These are phyloP conservation scores for Fagopyrum tataricum DNA, from an alignment of 148 eudicot species.

Conservation along the genomic window DNA sequence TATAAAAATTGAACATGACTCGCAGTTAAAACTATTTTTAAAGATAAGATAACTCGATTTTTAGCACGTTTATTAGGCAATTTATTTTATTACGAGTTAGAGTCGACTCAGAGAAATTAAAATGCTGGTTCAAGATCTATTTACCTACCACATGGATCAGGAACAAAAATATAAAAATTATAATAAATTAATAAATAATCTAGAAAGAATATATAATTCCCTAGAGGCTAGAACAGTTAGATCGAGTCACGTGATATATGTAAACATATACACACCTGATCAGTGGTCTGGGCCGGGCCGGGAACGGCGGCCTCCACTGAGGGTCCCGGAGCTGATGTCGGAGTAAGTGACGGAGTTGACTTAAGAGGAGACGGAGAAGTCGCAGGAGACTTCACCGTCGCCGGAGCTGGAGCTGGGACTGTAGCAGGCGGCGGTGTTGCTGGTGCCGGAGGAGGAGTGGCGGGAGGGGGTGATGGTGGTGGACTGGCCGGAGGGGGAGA, in stretches of 20 bases:
- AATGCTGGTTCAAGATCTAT: too few species aligned
- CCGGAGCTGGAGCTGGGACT: background rate
- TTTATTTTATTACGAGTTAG: too few species aligned
- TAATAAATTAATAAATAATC: too few species aligned
- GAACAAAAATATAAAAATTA: too few species aligned
- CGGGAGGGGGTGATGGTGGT: background rate
- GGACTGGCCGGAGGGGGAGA: conserved; percentile 7
- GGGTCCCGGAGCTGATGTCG: background rate
- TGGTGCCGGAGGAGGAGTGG: conserved; percentile 2
- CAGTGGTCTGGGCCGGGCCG: conserved; percentile 5
- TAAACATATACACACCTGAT: conserved; percentile 13
- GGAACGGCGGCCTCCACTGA: conserved; percentile 2
- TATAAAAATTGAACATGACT: too few species aligned
- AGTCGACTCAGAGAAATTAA: too few species aligned
- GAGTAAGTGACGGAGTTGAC: background rate
- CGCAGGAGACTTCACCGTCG: conserved; percentile 4
- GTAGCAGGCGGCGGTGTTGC: background rate
- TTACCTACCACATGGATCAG: too few species aligned
- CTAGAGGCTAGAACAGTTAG: too few species aligned
- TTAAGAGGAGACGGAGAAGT: background rate
- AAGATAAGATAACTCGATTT: too few species aligned
- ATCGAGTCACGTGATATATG: background rate
- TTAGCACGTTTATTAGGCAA: too few species aligned
- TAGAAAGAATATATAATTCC: too few species aligned
- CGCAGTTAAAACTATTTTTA: too few species aligned